Percentiles rank a stretch among this genome's conserved stretches.
phyloP scores from a whole-genome alignment of 169 alveolate genomes.

The Toxoplasma gondii region DNA sequence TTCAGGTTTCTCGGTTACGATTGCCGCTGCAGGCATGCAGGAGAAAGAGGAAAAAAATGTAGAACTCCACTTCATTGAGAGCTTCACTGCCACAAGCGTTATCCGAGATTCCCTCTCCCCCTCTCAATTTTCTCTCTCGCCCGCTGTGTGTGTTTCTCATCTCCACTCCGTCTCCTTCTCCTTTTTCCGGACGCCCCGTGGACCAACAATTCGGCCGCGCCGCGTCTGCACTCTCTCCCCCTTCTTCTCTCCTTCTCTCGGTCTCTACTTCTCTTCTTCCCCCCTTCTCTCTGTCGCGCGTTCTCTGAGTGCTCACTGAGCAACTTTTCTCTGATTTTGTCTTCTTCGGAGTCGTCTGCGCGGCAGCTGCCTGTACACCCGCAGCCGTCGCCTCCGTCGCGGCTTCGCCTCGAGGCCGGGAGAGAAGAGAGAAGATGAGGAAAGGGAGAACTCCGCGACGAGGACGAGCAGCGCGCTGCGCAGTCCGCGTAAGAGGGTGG shows the following conservation, averaged over 20 bases:
- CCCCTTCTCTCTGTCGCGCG: background rate
- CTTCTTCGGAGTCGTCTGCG: conserved; percentile 68
- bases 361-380: background rate
- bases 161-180: background rate
- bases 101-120: background rate
- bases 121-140: too few species aligned
- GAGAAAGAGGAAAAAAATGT: background rate
- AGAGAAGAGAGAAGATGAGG: background rate
- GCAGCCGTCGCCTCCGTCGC: background rate
- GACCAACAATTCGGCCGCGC: background rate
- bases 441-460: background rate
- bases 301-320: conserved; percentile 43
- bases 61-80: background rate
- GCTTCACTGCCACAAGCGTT: background rate
- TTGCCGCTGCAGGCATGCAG: conserved; percentile 63
- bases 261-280: background rate
- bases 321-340: conserved; percentile 62
- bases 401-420: background rate
- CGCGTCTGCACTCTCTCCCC: background rate
- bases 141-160: background rate
- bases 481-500: too few species aligned
- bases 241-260: background rate
- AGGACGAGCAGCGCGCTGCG: background rate
- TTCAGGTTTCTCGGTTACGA: conserved; percentile 86
- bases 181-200: background rate